Base-by-base conservation (phyloP, 371 early-diverging fungal genomes). In the Lichtheimia ornata region DNA sequence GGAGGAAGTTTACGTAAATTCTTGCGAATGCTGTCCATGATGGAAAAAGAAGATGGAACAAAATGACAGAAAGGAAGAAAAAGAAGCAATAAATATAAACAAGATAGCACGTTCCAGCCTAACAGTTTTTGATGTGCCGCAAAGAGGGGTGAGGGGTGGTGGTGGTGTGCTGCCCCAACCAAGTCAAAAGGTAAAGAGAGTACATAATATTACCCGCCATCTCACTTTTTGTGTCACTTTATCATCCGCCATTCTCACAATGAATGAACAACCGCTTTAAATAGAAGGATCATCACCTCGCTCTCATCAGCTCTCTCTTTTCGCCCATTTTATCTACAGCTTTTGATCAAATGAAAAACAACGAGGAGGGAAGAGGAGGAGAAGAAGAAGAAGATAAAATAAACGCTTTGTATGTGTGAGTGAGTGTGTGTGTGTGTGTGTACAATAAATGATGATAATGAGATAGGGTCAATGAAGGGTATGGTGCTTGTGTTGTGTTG, bases 21-120 rank as follows among this genome's bases (percentile, higher is more conserved):
- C n/a, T 57, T 70, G 55, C 79, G 67, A 50, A 76, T 61, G 41
- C 66, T 64, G 42, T 79, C 68, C 76, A 74, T 74, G 2, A 27
- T 43, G 25, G 30, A n/a, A 41, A 59, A 56, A 50, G 47, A 56
- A n/a, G 42, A 24, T 25, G 35, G 35, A 58, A 22, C 5, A 43
- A 43, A n/a, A 42, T 52, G 50, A 56, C 22, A 17, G 17, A 67
- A 63, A 61, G 17, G 58, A 58, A 64, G 27, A 53, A 27, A 54
- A 59, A n/a, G 41, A 64, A 58, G 45, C 18, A 27, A 24, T 18
- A 53, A 44, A 18, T 30, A 13, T 22, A 49, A 53, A 24, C 13
- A 42, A 17, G 56, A 42, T 42, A 56, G 42, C 45, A 43, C 56
- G 53, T 53, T 53, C 22, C 30, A 15, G 53, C 5, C 53, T 53